A percentile compares a stretch with the other conserved stretches of the same genome.
Conservation (phyloP, 129 eudicot genomes). For the Lactuca sativa region DNA sequence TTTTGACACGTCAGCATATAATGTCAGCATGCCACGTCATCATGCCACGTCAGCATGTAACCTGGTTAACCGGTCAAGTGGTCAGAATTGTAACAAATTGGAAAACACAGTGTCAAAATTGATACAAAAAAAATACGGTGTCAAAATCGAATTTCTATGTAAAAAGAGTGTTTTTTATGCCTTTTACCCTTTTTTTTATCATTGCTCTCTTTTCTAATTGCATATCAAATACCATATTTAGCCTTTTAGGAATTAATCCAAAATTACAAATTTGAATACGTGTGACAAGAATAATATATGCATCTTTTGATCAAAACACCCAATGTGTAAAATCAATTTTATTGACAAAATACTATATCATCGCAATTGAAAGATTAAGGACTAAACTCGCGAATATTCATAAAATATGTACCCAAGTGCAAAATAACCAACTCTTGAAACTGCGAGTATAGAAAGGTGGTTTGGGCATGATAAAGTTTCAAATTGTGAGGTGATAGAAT, state of each 20-base stretch:
- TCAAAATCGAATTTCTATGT: too few relatives aligned
- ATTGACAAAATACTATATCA: neutral
- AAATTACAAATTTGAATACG: too few relatives aligned
- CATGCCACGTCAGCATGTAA: too few relatives aligned
- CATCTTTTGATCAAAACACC: too few relatives aligned
- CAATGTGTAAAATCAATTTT: neutral
- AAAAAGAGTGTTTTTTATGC: too few relatives aligned
- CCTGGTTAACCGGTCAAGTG: too few relatives aligned
- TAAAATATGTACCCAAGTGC: conserved; percentile 16
- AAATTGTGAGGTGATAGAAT: conserved; percentile 23
- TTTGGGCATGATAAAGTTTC: conserved; percentile 15
- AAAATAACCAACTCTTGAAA: conserved; percentile 4
- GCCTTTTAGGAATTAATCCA: neutral
- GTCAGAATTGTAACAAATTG: too few relatives aligned
- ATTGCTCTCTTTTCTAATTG: neutral
- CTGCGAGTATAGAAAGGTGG: conserved; percentile 25
- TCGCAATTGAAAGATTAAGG: neutral
- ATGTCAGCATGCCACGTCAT: too few relatives aligned
- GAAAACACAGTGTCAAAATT: too few relatives aligned
- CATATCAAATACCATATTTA: neutral
- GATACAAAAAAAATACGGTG: too few relatives aligned
- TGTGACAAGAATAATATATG: neutral
- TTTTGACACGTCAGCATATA: too few relatives aligned
- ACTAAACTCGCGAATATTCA: neutral
- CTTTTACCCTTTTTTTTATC: too few relatives aligned